phyloP scores from a whole-genome alignment of 805 yeast genomes.

The Schwanniomyces occidentalis region DNA sequence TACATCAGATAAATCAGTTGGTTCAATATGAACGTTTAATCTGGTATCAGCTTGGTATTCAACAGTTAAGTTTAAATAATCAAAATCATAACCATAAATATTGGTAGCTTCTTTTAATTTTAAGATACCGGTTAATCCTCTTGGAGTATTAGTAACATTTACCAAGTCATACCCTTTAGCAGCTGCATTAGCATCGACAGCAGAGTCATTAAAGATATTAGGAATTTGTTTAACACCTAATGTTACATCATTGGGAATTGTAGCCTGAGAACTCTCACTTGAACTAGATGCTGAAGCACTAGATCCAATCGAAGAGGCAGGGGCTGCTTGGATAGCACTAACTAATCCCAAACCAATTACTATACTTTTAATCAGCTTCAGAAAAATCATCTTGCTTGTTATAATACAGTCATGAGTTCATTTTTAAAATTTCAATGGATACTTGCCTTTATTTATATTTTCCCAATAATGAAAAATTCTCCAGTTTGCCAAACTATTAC shows the following conservation, averaged over 20 bases:
- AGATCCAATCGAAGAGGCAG: too few species aligned
- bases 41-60: slow-evolving; percentile 17
- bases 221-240: slow-evolving; percentile 18
- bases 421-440: too few species aligned
- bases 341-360: background rate
- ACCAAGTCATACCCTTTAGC: slow-evolving; percentile 20
- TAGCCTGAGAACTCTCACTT: background rate
- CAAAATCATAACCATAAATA: slow-evolving; percentile 24
- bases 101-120: slow-evolving; percentile 17
- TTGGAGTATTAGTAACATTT: slow-evolving; percentile 8
- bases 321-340: too few species aligned
- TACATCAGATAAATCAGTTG: slow-evolving; percentile 19
- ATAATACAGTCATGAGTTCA: too few species aligned
- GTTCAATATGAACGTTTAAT: slow-evolving; percentile 20
- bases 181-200: slow-evolving; percentile 20
- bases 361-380: background rate
- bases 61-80: slow-evolving; percentile 18
- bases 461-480: too few species aligned
- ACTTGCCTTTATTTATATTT: too few species aligned
- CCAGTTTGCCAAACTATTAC: too few species aligned
- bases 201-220: slow-evolving; percentile 16
- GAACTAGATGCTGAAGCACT: background rate
- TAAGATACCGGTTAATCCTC: slow-evolving; percentile 17
- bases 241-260: slow-evolving; percentile 4
- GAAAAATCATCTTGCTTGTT: too few species aligned